These are phyloP conservation scores for Barbarea vulgaris DNA, from an alignment of 345 rosid species.

Conservation along the genomic window DNA sequence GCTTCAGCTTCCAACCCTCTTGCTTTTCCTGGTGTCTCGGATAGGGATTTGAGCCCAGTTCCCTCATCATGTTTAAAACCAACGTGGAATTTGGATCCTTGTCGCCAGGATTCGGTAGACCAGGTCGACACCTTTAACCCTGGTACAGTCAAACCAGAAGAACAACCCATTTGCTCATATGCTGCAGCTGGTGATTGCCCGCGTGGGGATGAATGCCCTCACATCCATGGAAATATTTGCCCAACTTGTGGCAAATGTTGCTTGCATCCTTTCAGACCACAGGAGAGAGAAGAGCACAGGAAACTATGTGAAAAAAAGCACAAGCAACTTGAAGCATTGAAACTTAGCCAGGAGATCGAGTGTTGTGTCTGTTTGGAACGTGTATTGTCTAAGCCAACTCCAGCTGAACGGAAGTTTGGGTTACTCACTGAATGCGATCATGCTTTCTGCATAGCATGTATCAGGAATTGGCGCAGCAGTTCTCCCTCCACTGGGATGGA, in stretches of 20 bases:
- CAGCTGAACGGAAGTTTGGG: constrained; percentile 88
- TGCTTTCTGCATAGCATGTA: constrained; percentile 88
- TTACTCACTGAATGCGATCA: constrained; percentile 94
- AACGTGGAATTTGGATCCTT: constrained; percentile 50
- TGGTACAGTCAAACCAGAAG: constrained; percentile 65
- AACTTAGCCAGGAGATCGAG: constrained; percentile 79
- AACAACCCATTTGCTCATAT: constrained; percentile 76
- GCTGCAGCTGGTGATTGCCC: constrained; percentile 93
- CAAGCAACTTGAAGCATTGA: constrained; percentile 71
- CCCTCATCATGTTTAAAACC: constrained; percentile 36
- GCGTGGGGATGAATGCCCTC: constrained; percentile 80
- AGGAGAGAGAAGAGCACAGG: constrained; percentile 78
- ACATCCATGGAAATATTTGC: constrained; percentile 82
- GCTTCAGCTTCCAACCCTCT: constrained; percentile 38
- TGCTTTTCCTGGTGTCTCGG: constrained; percentile 47
- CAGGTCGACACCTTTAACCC: constrained; percentile 67
- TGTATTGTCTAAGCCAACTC: constrained; percentile 75
- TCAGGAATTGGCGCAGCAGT: constrained; percentile 87
- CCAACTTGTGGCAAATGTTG: constrained; percentile 84
- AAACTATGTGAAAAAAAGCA: constrained; percentile 69
- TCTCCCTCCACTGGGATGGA: constrained; percentile 91
- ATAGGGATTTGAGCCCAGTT: constrained; percentile 32
- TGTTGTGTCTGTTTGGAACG: constrained; percentile 86
- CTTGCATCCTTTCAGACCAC: constrained; percentile 85
- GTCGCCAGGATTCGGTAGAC: constrained; percentile 51